These are phyloP conservation scores for Schoenoplectus triqueter DNA, from an alignment of 202 grass and related monocot genomes.

Conservation along the genomic window DNA sequence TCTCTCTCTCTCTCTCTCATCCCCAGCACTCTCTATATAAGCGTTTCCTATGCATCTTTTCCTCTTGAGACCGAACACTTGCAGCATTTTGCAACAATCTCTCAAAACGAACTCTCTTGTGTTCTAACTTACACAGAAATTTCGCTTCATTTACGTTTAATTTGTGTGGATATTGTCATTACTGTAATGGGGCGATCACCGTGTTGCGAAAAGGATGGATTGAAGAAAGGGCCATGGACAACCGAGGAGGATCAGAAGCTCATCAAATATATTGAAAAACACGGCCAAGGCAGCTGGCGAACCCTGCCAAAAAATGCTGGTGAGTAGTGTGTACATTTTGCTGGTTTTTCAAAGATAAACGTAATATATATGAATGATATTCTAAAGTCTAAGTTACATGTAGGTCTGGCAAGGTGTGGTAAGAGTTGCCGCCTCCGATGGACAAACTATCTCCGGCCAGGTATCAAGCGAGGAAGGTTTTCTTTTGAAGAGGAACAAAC, in stretches of 20 bases:
- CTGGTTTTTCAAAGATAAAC: neutral
- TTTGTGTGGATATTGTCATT: neutral
- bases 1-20: constrained; percentile 18
- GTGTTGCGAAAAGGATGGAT: constrained; percentile 85
- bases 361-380: neutral
- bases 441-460: constrained; percentile 92
- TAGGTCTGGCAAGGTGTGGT: constrained; percentile 79
- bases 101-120: constrained; percentile 14
- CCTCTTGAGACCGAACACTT: constrained; percentile 37
- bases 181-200: constrained; percentile 73
- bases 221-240: constrained; percentile 96
- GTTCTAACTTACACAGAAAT: constrained; percentile 18
- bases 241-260: constrained; percentile 93
- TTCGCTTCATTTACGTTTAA: neutral
- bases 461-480: constrained; percentile 95
- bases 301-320: constrained; percentile 90
- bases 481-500: constrained; percentile 97
- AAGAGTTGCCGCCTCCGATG: constrained; percentile 98
- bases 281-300: constrained; percentile 89
- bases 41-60: constrained; percentile 32
- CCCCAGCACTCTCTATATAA: constrained; percentile 56
- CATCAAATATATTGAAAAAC: constrained; percentile 76
- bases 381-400: neutral
- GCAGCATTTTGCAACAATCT: constrained; percentile 32
- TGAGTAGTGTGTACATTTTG: constrained; percentile 39